Evolutionary conservation across 2,329 filamentous ascomycete genomes (phyloP), one percentile per base, ranked within the genome.

Genomic region (Diaporthe sp.): DNA sequence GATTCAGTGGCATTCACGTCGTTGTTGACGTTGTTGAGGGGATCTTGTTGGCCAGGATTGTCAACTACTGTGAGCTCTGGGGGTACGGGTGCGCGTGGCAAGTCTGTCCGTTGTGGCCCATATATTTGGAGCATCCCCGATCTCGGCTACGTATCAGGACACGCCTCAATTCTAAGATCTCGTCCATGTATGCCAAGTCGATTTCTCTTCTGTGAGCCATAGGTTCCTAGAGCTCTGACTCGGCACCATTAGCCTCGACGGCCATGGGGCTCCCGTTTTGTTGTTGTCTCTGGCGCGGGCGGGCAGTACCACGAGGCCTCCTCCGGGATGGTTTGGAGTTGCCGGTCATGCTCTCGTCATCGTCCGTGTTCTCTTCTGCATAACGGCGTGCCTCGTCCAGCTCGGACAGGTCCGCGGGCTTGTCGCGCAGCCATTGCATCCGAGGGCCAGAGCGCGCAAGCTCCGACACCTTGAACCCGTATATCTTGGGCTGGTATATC

Each of bases 401-500:
- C 79, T 97, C 94, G 56, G 88, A 92, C 72, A 98, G 88, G 80
- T 98, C 91, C 19, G 88, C 87, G 0, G 97, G 97, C 81, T 95
- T 93, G 84, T 93, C 92, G 78, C 97, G 92, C 79, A 99, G 86
- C 97, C 97, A 99, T 82, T 96, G 95, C 97, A 99, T 99, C 75
- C 97, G 90, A 17, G 97, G 97, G 0, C 97, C 97, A 32, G 94
- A 95, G 78, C 94, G 92, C 55, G 97, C 94, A 73, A 96, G 89
- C 84, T 98, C 97, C 25, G 94, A 96, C 30, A 99, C 97, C 76
- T 94, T 91, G 86, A 99, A 99, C 37, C 97, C 97, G 84, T 98
- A 99, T 82, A 99, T 98, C 78, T 93, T 94, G 74, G 97, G 95
- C 81, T 98, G 95, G 84, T 98, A 98, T 79, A 98, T 94, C 82